Conservation (phyloP, 1,284 basidiomycete genomes). For the Microbotryum lychnidis-dioicae region DNA sequence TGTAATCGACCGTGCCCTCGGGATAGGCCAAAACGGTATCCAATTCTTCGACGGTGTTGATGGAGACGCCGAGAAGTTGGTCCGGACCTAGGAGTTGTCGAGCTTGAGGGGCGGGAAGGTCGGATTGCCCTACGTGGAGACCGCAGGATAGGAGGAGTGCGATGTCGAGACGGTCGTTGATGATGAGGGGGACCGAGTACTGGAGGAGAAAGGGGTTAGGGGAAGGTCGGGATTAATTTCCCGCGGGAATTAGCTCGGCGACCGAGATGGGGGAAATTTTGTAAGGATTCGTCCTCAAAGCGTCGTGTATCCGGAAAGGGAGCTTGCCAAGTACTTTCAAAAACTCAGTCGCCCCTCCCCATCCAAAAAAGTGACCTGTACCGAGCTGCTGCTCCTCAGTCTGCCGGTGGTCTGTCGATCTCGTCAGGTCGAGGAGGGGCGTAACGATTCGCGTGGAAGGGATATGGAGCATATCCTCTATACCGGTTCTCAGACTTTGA, state of each 20-base stretch:
- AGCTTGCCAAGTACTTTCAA: no score
- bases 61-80: conserved; percentile 73
- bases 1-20: conserved; percentile 60
- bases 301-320: not conserved
- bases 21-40: conserved; percentile 43
- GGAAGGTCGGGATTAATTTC: not conserved
- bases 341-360: no score
- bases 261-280: not conserved
- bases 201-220: conserved; percentile 23
- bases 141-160: conserved; percentile 67
- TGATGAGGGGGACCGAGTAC: conserved; percentile 75
- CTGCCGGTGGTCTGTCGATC: no score
- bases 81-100: conserved; percentile 60
- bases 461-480: no score
- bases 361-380: no score
- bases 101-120: conserved; percentile 67
- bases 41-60: conserved; percentile 61
- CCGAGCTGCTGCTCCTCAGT: no score
- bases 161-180: conserved; percentile 87
- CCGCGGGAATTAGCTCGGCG: not conserved
- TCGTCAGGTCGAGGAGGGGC: no score
- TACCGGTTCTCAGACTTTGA: no score
- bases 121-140: conserved; percentile 86
- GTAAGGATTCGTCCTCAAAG: not conserved
- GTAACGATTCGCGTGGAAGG: no score